A percentile compares a stretch with the other conserved stretches of the same genome.
phyloP scores from a whole-genome alignment of 2,329 filamentous ascomycete species.

The Trichoderma aggressivum region DNA sequence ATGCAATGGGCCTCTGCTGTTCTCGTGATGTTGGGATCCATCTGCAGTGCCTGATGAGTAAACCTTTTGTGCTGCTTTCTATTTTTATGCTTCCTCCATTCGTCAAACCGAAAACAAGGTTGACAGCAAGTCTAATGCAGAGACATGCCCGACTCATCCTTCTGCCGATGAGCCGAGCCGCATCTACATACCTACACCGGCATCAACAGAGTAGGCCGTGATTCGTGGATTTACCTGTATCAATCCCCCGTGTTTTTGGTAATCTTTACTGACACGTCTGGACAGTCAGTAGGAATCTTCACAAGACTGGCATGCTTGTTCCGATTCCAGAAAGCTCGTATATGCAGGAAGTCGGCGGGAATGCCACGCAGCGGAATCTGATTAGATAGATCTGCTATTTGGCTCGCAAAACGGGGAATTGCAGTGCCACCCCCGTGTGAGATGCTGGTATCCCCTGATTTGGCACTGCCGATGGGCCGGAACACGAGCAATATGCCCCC shows the following conservation, averaged over 20 bases:
- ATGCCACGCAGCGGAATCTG: neutral
- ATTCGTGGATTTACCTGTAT: neutral
- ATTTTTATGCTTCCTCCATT: no score
- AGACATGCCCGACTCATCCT: neutral
- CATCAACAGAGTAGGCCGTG: neutral
- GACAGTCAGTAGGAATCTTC: neutral
- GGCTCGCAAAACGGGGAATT: neutral
- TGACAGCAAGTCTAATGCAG: slow-evolving; percentile 1
- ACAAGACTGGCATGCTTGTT: neutral
- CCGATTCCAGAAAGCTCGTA: neutral
- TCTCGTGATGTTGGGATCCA: neutral
- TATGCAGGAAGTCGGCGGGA: neutral
- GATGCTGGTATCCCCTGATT: neutral
- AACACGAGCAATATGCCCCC: neutral
- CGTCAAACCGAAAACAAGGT: neutral
- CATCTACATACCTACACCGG: neutral
- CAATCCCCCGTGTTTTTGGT: neutral
- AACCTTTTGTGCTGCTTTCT: neutral
- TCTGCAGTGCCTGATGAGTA: neutral
- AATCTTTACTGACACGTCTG: neutral
- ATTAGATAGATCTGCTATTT: neutral
- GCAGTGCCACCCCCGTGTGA: neutral
- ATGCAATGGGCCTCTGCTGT: neutral
- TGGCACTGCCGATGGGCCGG: neutral
- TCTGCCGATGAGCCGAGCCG: neutral